Evolutionary conservation across 2,329 filamentous ascomycete species (phyloP).

Genomic region (Gaeumannomyces sp.): DNA sequence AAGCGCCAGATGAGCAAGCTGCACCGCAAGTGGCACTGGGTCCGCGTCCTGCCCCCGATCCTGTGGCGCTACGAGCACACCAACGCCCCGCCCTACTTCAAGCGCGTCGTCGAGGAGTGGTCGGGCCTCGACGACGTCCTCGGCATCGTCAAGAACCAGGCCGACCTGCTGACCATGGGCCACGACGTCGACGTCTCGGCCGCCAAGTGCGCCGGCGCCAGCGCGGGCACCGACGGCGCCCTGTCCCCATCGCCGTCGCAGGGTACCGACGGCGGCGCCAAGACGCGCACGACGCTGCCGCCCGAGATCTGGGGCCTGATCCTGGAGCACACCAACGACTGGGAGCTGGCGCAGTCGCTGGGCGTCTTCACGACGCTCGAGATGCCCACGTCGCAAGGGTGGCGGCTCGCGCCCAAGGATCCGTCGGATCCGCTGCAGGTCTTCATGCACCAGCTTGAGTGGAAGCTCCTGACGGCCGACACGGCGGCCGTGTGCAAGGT

Average conservation of each 20-base stretch:
- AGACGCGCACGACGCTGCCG: slow-evolving; percentile 51
- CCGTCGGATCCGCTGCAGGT: slow-evolving; percentile 61
- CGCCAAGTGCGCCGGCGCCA: slow-evolving; percentile 17
- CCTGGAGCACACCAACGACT: slow-evolving; percentile 77
- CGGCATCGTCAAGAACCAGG: slow-evolving; percentile 69
- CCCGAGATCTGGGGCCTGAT: slow-evolving; percentile 87
- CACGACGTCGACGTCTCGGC: slow-evolving; percentile 58
- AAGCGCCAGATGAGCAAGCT: slow-evolving; percentile 83
- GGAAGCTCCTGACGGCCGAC: slow-evolving; percentile 70
- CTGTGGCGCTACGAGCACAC: slow-evolving; percentile 68
- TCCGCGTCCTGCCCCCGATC: slow-evolving; percentile 73
- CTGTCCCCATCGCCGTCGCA: slow-evolving; percentile 19
- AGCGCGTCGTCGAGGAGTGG: slow-evolving; percentile 51
- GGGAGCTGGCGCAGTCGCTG: slow-evolving; percentile 80
- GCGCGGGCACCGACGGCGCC: slow-evolving; percentile 3
- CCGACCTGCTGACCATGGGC: slow-evolving; percentile 67
- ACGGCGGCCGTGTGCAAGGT: slow-evolving; percentile 67
- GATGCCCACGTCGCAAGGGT: slow-evolving; percentile 56
- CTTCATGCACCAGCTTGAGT: slow-evolving; percentile 75
- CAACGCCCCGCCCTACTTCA: slow-evolving; percentile 29
- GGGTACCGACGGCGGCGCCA: slow-evolving; percentile 26
- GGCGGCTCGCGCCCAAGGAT: slow-evolving; percentile 54
- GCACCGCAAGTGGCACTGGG: slow-evolving; percentile 78
- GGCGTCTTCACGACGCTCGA: slow-evolving; percentile 73
- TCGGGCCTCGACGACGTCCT: slow-evolving; percentile 65